Evolutionary conservation across 2,329 filamentous ascomycete genomes (phyloP).

Genomic region (Neonectria hederae): DNA sequence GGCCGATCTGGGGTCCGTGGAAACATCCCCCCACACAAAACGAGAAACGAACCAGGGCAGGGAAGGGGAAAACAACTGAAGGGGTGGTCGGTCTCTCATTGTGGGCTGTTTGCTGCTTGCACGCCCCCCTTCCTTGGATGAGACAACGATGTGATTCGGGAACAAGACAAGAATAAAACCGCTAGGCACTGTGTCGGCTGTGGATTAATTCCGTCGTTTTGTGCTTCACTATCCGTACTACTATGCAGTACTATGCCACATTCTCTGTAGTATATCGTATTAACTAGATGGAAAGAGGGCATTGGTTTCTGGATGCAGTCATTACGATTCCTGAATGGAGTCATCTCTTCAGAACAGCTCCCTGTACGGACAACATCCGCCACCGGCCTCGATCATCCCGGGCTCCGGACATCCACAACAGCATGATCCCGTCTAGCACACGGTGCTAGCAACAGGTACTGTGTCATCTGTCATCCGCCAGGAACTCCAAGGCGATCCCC

Average conservation of each 20-base stretch:
- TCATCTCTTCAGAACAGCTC: not conserved
- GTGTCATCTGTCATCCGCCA: not conserved
- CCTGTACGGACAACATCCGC: not conserved
- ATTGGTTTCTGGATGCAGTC: not conserved
- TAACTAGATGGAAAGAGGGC: not conserved
- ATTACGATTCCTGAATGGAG: not conserved
- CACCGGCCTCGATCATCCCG: not conserved
- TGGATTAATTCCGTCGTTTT: too few relatives aligned
- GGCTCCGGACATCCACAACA: conserved; percentile 6
- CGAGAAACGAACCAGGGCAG: not conserved
- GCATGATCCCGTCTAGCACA: not conserved
- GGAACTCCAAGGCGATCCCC: not conserved
- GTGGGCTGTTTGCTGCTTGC: not conserved
- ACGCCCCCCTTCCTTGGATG: conserved; percentile 6
- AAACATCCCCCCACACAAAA: not conserved
- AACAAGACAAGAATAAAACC: not conserved
- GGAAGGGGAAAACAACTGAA: not conserved
- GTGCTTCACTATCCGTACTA: too few relatives aligned
- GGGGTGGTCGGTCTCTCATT: not conserved
- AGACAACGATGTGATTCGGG: conserved; percentile 7
- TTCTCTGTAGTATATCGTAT: not conserved
- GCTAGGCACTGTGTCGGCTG: not conserved
- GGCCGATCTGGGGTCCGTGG: conserved; percentile 18
- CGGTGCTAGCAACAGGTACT: not conserved
- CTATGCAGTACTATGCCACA: not conserved